Base-by-base conservation (phyloP, 2,329 filamentous ascomycete species). In the Epichloe festucae region DNA sequence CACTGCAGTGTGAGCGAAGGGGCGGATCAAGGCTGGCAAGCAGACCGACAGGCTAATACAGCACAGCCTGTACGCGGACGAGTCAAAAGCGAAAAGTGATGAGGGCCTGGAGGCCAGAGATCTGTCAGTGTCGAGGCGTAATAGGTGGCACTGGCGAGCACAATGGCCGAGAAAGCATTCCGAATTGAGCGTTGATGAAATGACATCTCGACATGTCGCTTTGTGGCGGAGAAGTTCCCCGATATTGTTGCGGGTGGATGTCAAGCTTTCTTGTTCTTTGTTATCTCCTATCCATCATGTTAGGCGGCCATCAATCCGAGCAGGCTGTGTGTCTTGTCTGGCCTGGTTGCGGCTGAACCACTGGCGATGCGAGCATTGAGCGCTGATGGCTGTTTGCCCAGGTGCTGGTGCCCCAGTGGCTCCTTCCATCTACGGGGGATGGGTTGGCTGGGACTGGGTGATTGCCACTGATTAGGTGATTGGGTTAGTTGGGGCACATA, bases 1-100 rank as follows among this genome's bases (percentile, higher is more conserved):
- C 52, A 54, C 52, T 54, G 46, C 52, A 44, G 39, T 36, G 42
- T 44, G 40, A 31, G 52, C 46, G 46, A 51, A 17, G 36, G 36
- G 42, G 31, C 27, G 40, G n/a, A 39, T 39, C 39, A 39, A 19
- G 46, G 27, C 41, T 43, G 49, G 36, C 46, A 44, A 14, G 36
- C 10, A 15, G 10, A 46, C 17, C 44, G 15, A 27, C 40, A 27
- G 23, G 23, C 23, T 27, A 23, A 23, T 23, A 27, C 23, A 34
- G 23, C 15, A 27, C 41, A 11, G 43, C 4, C 17, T 17, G n/a
- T 7, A 12, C 10, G 4, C 12, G 27, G 27, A 35, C 12, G 34
- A 10, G 19, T n/a, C 34, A 23, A 23, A 23, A 23, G 23, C 23
- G 23, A 6, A 23, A 23, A 23, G 23, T 23, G 23, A 23, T 40